Percentiles rank a stretch among this genome's conserved stretches.
Conservation (phyloP, 2,329 filamentous ascomycete genomes). For the Fonsecaea pedrosoi region DNA sequence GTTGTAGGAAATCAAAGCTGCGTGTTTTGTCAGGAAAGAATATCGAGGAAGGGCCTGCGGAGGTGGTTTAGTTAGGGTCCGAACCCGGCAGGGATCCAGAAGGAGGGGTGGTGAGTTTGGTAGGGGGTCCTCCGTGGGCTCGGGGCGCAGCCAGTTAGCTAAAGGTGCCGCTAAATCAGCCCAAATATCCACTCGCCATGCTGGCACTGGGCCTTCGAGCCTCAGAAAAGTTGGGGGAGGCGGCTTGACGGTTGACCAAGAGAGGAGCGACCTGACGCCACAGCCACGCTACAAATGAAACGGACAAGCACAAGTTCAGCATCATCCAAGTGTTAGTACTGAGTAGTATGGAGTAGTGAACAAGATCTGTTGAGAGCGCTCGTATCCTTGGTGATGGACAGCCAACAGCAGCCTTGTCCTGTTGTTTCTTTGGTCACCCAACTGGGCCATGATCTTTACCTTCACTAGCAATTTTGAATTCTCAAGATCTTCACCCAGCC, state of each 20-base stretch:
- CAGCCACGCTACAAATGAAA: conserved; percentile 14
- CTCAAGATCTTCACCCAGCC: conserved; percentile 1
- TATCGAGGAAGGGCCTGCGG: not conserved
- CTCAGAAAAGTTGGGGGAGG: conserved; percentile 12
- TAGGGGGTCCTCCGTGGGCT: conserved; percentile 8
- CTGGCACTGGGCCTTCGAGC: not conserved
- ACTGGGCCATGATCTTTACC: not conserved
- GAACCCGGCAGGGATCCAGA: conserved; percentile 11
- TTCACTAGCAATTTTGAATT: conserved; percentile 4
- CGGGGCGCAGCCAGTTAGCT: conserved; percentile 9
- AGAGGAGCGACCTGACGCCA: conserved; percentile 12
- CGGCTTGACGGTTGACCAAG: conserved; percentile 4
- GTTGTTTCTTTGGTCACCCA: not conserved
- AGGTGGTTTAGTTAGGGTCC: conserved; percentile 5
- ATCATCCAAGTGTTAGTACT: not conserved
- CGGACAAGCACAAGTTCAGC: not conserved
- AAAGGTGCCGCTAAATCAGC: not conserved
- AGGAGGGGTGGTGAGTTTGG: conserved; percentile 12
- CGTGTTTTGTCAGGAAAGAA: conserved; percentile 12
- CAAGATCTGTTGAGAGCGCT: not conserved
- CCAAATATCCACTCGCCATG: conserved; percentile 5
- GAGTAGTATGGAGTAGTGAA: not conserved
- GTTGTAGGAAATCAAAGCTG: conserved; percentile 10
- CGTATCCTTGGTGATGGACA: not conserved
- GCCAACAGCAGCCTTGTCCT: not conserved